These are phyloP conservation scores for Tulasnella sp. DNA, from an alignment of 768 basidiomycete species.

Conservation along the genomic window DNA sequence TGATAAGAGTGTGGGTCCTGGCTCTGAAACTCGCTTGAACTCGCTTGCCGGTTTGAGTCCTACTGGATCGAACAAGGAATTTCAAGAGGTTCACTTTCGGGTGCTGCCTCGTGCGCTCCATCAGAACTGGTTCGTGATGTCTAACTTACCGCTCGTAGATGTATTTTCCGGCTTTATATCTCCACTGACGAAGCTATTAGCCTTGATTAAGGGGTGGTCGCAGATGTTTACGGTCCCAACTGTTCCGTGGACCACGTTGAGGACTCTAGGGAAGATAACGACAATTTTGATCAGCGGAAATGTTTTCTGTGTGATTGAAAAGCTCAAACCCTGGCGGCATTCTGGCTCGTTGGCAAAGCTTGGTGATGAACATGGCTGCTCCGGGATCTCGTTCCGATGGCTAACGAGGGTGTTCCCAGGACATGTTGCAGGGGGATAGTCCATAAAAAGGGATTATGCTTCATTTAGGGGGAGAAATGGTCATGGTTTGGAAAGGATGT, in stretches of 20 bases:
- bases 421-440: conserved; percentile 77
- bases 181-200: conserved; percentile 95
- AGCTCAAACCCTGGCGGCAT: conserved; percentile 28
- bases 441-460: conserved; percentile 96
- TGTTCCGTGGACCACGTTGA: conserved; percentile 91
- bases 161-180: conserved; percentile 87
- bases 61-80: conserved; percentile 48
- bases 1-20: conserved; percentile 91
- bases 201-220: conserved; percentile 87
- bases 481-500: background rate
- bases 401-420: conserved; percentile 93
- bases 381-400: conserved; percentile 97
- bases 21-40: conserved; percentile 90
- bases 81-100: background rate
- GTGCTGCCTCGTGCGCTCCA: background rate
- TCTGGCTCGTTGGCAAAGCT: conserved; percentile 84
- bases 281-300: too few species aligned
- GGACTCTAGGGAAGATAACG: conserved; percentile 55
- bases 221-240: conserved; percentile 92
- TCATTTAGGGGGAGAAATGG: background rate
- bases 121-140: background rate
- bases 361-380: conserved; percentile 96
- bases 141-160: conserved; percentile 77
- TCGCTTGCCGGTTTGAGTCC: conserved; percentile 83
- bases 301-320: too few species aligned